Percentiles rank a stretch among this genome's conserved stretches.
Conservation (phyloP, 306 rosid genomes). For the Gleditsia sinensis region DNA sequence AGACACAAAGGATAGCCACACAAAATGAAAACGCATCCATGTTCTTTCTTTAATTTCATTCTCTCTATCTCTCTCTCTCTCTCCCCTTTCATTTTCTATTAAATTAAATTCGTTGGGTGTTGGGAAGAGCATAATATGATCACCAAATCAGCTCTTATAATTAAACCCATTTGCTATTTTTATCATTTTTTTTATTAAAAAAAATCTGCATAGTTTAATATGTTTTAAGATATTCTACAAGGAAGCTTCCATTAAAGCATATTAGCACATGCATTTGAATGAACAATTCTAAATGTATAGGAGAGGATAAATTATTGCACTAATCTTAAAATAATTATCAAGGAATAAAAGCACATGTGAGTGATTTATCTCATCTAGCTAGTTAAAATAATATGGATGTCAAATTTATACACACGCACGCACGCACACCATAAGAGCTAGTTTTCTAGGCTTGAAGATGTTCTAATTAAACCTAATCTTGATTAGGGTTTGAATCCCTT, state of each 20-base stretch:
- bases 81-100: constrained; percentile 42
- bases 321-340: constrained; percentile 22
- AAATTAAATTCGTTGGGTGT: constrained; percentile 40
- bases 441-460: background rate
- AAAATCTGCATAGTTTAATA: background rate
- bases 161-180: constrained; percentile 30
- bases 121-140: constrained; percentile 31
- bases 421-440: background rate
- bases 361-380: constrained; percentile 1
- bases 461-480: background rate
- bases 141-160: constrained; percentile 46
- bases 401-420: too few species aligned
- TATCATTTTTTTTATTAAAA: background rate
- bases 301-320: constrained; percentile 22
- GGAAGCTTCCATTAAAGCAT: constrained; percentile 45
- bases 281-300: background rate
- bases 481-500: background rate
- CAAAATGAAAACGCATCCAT: constrained; percentile 38
- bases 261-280: constrained; percentile 54
- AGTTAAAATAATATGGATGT: too few species aligned
- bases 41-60: constrained; percentile 55
- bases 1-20: constrained; percentile 41
- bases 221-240: constrained; percentile 31
- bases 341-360: constrained; percentile 50
- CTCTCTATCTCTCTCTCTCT: too few species aligned